Base-by-base conservation (phyloP, 768 basidiomycete genomes). In the Termitomyces sp. region DNA sequence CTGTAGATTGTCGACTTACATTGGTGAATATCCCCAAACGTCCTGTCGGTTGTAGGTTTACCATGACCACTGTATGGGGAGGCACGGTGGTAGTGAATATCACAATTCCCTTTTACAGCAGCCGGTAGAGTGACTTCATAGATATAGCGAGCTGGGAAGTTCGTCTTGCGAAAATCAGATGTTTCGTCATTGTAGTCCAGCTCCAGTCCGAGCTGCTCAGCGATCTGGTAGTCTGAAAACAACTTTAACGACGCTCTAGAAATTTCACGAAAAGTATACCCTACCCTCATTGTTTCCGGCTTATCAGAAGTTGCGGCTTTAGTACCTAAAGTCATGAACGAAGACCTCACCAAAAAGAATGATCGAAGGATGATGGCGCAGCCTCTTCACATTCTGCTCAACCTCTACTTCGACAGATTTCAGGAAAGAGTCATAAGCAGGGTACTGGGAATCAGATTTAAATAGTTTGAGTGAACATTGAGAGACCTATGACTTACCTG, bases 21-120 rank as follows among this genome's bases (percentile, higher is more conserved):
- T 70, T 97, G 94, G 67, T 97, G 94, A 28, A 95, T 73, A 72
- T 98, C 96, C 10, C 96, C 96, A 22, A 88, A 78, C 0, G 83
- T 87, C 66, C 75, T 76, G 69, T 98, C 93, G 0, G 80, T 83
- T 0, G 88, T 87, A 7, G 72, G 72, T 62, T 87, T 85, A 6
- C 90, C 91, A 44, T 82, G 78, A 1, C 87, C 88, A 59, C 92
- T 92, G 73, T 95, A 98, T 0, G 95, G 95, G 18, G 90, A 93
- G 35, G 83, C 84, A 45, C 92, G 86, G 70, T 93, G 92, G 71
- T 97, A 97, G 66, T 81, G 76, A 36, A 89, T 80, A 67, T 87
- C 80, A 45, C 83, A 85, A 55, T 84, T 69, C 49, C 80, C 73
- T 33, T 75, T 65, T 22, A 96, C 90, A 47, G 93, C 78, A 26